Evolutionary conservation across 352 stramenopile species (phyloP).

Genomic region (Phytopythium ostracodes): DNA sequence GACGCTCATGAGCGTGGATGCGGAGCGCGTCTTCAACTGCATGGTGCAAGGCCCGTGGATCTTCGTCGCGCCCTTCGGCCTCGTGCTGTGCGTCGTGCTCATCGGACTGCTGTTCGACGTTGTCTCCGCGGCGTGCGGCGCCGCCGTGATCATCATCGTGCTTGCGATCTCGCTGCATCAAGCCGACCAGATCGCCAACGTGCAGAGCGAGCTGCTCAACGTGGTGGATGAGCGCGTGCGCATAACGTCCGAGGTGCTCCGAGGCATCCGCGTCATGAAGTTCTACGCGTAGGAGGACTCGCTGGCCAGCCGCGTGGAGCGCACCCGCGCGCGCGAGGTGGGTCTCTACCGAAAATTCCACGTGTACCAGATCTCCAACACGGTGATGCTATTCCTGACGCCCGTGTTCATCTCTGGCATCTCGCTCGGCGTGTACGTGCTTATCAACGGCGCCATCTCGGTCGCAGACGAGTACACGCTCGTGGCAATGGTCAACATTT

Average conservation of each 20-base stretch:
- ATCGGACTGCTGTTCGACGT: conserved; percentile 27
- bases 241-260: conserved; percentile 89
- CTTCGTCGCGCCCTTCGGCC: conserved; percentile 5
- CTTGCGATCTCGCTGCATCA: conserved; percentile 14
- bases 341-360: conserved; percentile 32
- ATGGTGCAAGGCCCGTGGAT: conserved; percentile 25
- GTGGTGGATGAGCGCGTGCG: conserved; percentile 85
- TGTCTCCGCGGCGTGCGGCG: conserved; percentile 9
- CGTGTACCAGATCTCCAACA: conserved; percentile 33
- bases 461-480: conserved; percentile 27
- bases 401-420: conserved; percentile 24
- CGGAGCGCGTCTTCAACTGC: conserved; percentile 31
- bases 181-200: conserved; percentile 12
- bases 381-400: conserved; percentile 33
- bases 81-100: conserved; percentile 8
- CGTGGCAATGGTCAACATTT: conserved; percentile 31
- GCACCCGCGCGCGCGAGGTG: conserved; percentile 40
- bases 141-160: conserved; percentile 14
- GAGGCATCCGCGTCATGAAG: conserved; percentile 88
- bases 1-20: conserved; percentile 38
- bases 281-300: conserved; percentile 82
- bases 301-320: conserved; percentile 24
- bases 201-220: conserved; percentile 18
- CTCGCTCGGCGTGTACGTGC: conserved; percentile 23
- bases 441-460: conserved; percentile 18